Percentiles rank a stretch among this genome's conserved stretches.
These are phyloP conservation scores for Acer negundo DNA, from an alignment of 345 rosid species.

Conservation along the genomic window DNA sequence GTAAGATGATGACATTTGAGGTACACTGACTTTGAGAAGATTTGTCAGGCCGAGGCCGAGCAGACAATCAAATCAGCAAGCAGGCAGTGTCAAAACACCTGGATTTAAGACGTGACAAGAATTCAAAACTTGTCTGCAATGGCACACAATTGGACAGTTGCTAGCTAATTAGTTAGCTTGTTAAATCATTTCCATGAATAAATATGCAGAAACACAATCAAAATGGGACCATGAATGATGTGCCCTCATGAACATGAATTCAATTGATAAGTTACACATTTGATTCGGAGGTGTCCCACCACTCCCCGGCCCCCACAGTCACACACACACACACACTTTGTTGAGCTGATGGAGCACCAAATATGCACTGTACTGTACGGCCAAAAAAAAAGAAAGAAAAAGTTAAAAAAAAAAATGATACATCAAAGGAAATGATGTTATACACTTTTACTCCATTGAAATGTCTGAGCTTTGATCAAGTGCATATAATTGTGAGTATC, in stretches of 20 bases:
- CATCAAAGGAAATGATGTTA: background rate
- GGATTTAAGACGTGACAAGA: background rate
- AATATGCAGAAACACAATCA: background rate
- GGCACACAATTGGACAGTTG: background rate
- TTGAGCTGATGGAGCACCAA: conserved; percentile 6
- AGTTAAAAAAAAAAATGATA: background rate
- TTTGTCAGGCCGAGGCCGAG: background rate
- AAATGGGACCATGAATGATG: background rate
- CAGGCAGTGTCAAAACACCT: background rate
- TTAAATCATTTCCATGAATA: background rate
- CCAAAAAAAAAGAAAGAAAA: background rate
- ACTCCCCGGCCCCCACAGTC: too few relatives aligned
- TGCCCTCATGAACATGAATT: background rate
- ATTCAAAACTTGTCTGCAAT: background rate
- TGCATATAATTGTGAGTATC: conserved; percentile 17
- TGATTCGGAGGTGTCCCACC: conserved; percentile 3
- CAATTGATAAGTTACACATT: background rate
- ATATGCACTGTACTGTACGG: background rate
- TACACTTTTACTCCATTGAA: conserved; percentile 12
- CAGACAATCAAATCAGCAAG: background rate
- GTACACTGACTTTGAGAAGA: background rate
- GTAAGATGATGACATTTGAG: too few relatives aligned
- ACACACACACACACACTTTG: background rate
- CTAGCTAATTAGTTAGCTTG: background rate
- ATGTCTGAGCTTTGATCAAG: conserved; percentile 8